Evolutionary conservation across 306 rosid genomes (phyloP), one percentile per base, ranked within the genome.

Genomic region (Cajanus cajan): DNA sequence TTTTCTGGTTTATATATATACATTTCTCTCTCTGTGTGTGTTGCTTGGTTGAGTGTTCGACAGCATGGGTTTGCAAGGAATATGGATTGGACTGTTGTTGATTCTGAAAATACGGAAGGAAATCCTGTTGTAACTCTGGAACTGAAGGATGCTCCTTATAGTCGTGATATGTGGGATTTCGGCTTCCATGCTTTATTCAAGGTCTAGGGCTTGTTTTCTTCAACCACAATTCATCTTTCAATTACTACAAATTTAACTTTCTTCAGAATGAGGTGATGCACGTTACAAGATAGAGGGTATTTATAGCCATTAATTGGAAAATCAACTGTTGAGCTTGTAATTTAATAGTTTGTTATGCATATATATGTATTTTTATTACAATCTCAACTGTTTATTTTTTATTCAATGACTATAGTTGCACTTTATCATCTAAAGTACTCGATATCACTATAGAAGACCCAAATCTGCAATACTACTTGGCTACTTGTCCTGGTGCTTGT

Each of bases 21-120:
- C n/a, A n/a, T n/a, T n/a, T n/a, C n/a, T n/a, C n/a, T n/a, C n/a
- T n/a, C n/a, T n/a, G n/a, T n/a, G n/a, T n/a, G n/a, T n/a, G n/a
- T 66, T 82, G 18, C 76, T 77, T 83, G 78, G 58, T 78, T 83
- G 82, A 36, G 78, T 57, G 39, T 70, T 86, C 78, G 51, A 79
- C 86, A 92, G 98, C 98, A 95, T 74, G 98, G 98, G 54, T 92
- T 95, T 83, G 96, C 94, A 73, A 85, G 98, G 82, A 95, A 95
- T 81, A 0, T 92, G 84, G 97, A 95, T 57, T 95, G 98, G 98
- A 85, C 96, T 4, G 51, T 95, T 57, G 75, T 83, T 70, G 90
- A 88, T 83, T 90, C 96, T 44, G 94, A 90, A 75, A 89, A 80
- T 55, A 85, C 81, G 75, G 95, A 94, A 68, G 98, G 96, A 81